A percentile compares a stretch with the other conserved stretches of the same genome.
Evolutionary conservation across 371 early-diverging fungal species (phyloP).

Genomic region (Mucor mucedo): DNA sequence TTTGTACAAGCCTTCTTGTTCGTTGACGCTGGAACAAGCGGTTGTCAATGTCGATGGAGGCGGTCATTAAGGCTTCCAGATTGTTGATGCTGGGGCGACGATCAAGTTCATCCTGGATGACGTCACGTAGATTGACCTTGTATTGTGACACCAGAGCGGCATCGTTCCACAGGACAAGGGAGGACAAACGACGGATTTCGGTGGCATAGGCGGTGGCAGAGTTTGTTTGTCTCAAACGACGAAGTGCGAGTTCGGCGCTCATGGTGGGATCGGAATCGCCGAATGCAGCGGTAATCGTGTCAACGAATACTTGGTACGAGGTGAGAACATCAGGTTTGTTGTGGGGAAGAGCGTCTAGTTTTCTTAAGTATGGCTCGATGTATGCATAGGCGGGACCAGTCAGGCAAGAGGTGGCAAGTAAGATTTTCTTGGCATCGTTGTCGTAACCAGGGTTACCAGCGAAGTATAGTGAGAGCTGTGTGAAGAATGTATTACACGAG

Average conservation of each 20-base stretch:
- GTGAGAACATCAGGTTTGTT: not conserved
- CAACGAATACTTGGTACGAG: not conserved
- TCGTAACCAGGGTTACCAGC: too few relatives aligned
- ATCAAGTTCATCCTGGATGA: not conserved
- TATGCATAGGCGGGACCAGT: too few relatives aligned
- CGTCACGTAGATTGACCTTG: not conserved
- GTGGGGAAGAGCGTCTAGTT: too few relatives aligned
- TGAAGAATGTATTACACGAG: too few relatives aligned
- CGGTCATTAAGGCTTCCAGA: not conserved
- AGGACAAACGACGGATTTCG: not conserved
- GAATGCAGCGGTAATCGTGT: not conserved
- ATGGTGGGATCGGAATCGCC: slow-evolving; percentile 4
- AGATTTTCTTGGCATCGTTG: too few relatives aligned
- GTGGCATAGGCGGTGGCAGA: not conserved
- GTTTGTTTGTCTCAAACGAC: not conserved
- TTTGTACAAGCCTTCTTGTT: too few relatives aligned
- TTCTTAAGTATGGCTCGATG: too few relatives aligned
- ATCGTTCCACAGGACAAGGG: not conserved
- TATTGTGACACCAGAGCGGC: not conserved
- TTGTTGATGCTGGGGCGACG: not conserved
- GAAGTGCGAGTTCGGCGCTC: not conserved
- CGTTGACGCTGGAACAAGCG: too few relatives aligned
- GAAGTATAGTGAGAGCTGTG: too few relatives aligned
- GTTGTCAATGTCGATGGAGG: not conserved
- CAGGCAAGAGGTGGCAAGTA: too few relatives aligned